A percentile compares a stretch with the other conserved stretches of the same genome.
Conservation (phyloP, 2,329 filamentous ascomycete genomes). For the Trichoderma harzianum region DNA sequence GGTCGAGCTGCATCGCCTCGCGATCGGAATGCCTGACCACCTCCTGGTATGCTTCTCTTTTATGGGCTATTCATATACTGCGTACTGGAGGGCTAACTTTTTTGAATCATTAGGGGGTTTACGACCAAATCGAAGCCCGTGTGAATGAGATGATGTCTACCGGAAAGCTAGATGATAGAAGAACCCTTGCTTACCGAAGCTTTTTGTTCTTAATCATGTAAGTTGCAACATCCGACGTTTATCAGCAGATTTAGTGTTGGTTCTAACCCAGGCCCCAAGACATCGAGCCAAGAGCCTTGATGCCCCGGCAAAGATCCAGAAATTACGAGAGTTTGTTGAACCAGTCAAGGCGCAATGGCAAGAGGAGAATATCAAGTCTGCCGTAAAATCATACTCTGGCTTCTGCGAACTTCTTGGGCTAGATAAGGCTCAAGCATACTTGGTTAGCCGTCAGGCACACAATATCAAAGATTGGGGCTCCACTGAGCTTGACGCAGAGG, state of each 20-base stretch:
- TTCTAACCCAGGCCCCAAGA: conserved; percentile 38
- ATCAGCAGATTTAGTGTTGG: not conserved
- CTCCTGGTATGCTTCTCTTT: conserved; percentile 56
- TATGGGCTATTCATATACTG: not conserved
- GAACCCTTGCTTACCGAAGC: conserved; percentile 80
- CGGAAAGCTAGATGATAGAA: conserved; percentile 72
- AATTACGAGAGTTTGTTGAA: conserved; percentile 74
- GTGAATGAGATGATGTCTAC: conserved; percentile 76
- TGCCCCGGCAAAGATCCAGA: conserved; percentile 63
- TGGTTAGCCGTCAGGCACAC: conserved; percentile 69
- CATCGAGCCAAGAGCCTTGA: conserved; percentile 80
- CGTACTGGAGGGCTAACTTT: conserved; percentile 22
- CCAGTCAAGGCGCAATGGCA: conserved; percentile 81
- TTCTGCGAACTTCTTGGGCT: conserved; percentile 81
- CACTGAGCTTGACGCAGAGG: conserved; percentile 72
- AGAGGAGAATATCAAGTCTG: conserved; percentile 61
- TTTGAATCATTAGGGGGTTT: conserved; percentile 59
- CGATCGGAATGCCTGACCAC: conserved; percentile 86
- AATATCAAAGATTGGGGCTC: conserved; percentile 79
- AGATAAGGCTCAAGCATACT: conserved; percentile 75
- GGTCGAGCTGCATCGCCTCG: conserved; percentile 82
- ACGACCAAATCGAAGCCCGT: conserved; percentile 79
- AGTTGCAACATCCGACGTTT: conserved; percentile 24
- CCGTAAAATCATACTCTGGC: conserved; percentile 68
- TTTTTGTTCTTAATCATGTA: conserved; percentile 91